phyloP scores from a whole-genome alignment of 768 basidiomycete species.

The Boletellus sp. region DNA sequence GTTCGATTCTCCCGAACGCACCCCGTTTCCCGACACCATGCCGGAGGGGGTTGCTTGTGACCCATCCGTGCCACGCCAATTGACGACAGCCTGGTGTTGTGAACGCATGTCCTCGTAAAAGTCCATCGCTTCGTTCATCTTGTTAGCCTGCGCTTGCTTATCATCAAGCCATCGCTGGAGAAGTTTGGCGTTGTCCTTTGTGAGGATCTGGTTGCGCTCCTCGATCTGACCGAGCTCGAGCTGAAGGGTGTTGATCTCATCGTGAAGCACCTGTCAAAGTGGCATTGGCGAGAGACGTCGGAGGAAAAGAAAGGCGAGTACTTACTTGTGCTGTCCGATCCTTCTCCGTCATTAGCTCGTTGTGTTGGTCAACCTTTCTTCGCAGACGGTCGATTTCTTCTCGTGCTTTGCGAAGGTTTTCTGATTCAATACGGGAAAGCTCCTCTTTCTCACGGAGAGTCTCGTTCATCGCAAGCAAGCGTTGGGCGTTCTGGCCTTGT shows the following conservation, averaged over 20 bases:
- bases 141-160: conserved; percentile 88
- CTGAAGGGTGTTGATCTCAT: conserved; percentile 89
- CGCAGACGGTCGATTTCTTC: conserved; percentile 71
- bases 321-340: conserved; percentile 83
- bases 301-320: neutral
- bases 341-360: conserved; percentile 83
- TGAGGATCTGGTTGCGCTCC: conserved; percentile 80
- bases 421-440: conserved; percentile 72
- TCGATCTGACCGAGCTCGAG: conserved; percentile 89
- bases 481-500: conserved; percentile 92
- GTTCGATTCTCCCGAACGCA: conserved; percentile 39
- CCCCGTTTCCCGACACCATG: conserved; percentile 40
- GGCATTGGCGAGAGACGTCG: conserved; percentile 1
- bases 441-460: conserved; percentile 93
- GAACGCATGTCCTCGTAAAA: conserved; percentile 88
- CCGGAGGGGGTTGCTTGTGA: conserved; percentile 36
- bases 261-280: conserved; percentile 72
- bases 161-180: conserved; percentile 96
- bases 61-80: conserved; percentile 47
- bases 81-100: conserved; percentile 58
- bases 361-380: conserved; percentile 78
- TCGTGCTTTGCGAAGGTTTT: conserved; percentile 69
- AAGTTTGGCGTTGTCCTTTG: conserved; percentile 91
- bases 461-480: conserved; percentile 91
- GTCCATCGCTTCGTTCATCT: conserved; percentile 91